Conservation (phyloP, 306 rosid species). For the Sesbania bispinosa region DNA sequence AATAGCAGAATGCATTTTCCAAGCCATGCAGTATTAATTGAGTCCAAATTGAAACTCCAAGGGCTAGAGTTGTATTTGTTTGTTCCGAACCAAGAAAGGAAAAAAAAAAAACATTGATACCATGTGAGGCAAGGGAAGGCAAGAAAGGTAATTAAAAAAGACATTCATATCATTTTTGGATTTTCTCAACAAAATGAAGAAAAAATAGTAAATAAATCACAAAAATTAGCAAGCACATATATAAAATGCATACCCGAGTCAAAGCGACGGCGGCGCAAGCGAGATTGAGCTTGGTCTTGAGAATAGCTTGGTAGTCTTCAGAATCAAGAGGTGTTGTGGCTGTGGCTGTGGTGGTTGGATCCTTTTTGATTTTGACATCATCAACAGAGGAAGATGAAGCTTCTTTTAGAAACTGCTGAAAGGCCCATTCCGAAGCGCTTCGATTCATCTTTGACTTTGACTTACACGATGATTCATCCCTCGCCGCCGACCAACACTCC, state of each 20-base stretch:
- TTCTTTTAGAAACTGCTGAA: constrained; percentile 67
- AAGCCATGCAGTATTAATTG: too few relatives aligned
- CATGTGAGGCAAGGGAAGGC: too few relatives aligned
- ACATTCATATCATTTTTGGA: too few relatives aligned
- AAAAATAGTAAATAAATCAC: too few relatives aligned
- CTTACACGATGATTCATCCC: not conserved
- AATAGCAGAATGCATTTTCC: not conserved
- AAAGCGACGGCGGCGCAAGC: constrained; percentile 93
- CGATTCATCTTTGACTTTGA: constrained; percentile 53
- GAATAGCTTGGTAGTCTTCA: constrained; percentile 63
- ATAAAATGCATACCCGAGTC: constrained; percentile 45
- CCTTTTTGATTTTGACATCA: constrained; percentile 32
- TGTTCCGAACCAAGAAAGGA: not conserved
- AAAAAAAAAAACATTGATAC: too few relatives aligned
- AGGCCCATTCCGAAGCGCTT: constrained; percentile 87
- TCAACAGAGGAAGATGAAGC: constrained; percentile 39
- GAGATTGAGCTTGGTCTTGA: constrained; percentile 80
- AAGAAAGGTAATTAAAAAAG: too few relatives aligned
- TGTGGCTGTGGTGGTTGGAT: not conserved
- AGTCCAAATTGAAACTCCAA: not conserved
- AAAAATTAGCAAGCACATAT: too few relatives aligned
- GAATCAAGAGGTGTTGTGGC: constrained; percentile 30
- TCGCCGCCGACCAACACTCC: constrained; percentile 46
- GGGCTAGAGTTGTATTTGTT: not conserved
- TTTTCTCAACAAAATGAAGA: too few relatives aligned